A percentile compares a stretch with the other conserved stretches of the same genome.
These are phyloP conservation scores for Abelmoschus esculentus DNA, from an alignment of 345 rosid genomes.

Conservation along the genomic window DNA sequence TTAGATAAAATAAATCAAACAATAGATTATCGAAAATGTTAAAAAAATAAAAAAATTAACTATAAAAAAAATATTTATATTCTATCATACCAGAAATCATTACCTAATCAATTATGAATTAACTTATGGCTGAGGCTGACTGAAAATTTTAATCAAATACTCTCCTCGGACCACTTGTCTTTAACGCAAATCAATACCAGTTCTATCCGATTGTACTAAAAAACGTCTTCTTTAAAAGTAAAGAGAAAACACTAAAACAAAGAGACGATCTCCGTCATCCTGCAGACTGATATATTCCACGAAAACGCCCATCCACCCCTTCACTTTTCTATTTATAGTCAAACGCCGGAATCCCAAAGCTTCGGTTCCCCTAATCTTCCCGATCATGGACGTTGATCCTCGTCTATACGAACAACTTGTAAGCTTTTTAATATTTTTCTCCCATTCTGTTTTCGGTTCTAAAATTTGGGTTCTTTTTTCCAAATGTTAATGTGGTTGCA, in stretches of 20 bases:
- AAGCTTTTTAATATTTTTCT: constrained; percentile 19
- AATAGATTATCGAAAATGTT: too few relatives aligned
- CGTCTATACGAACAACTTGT: constrained; percentile 73
- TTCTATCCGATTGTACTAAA: neutral
- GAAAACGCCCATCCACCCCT: neutral
- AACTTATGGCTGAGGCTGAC: too few relatives aligned
- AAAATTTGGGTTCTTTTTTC: neutral
- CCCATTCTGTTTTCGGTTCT: neutral
- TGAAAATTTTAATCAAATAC: too few relatives aligned
- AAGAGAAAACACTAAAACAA: too few relatives aligned
- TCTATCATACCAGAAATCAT: too few relatives aligned
- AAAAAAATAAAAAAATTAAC: too few relatives aligned
- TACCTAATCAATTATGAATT: too few relatives aligned
- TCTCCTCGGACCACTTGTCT: too few relatives aligned
- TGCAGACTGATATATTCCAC: neutral
- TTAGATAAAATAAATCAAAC: too few relatives aligned
- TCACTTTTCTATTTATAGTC: neutral
- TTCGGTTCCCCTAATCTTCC: neutral
- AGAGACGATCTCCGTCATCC: neutral
- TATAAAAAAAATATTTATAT: too few relatives aligned
- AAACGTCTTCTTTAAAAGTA: too few relatives aligned
- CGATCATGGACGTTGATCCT: constrained; percentile 67
- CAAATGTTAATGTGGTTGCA: neutral
- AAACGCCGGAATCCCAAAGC: neutral
- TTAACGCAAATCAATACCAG: too few relatives aligned